Evolutionary conservation across 495 filamentous ascomycete genomes (phyloP), one percentile per base, ranked within the genome.

Genomic region (Podospora tetraspora): DNA sequence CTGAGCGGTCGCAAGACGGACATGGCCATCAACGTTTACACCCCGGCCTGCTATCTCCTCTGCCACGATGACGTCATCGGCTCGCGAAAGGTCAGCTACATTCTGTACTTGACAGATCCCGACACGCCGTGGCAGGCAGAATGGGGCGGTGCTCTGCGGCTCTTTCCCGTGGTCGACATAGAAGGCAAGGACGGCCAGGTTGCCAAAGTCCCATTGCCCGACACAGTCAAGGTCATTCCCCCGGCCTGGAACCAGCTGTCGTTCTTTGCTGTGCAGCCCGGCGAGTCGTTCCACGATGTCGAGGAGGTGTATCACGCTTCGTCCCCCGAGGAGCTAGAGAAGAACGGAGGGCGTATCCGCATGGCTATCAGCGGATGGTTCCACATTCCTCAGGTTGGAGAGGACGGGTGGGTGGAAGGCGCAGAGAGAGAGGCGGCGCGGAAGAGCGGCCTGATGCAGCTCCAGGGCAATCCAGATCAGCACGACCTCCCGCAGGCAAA

Each of bases 301-400:
- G 94, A 98, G 80, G 95, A 99, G 77, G 96, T 99, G 19, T 97
- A 96, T 78, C 85, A 91, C 71, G 84, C 86, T 57, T 77, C 79
- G 59, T 79, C 70, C 37, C 79, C 81, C 74, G 76, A 79, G 57
- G 79, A 84, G 66, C 79, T 83, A 2, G 86, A 87, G 64, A 86
- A 86, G 68, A 85, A 90, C 37, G 89, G 89, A 58, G 84, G 84
- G 8, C 87, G 95, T 59, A 87, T 96, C 58, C 87, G 95, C 66
- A 97, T 98, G 93, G 95, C 95, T 27, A 98, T 99, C 71, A 96
- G 92, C 69, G 95, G 95, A n/a, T 99, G 95, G 95, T 99, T 93
- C 79, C 95, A 99, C 76, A 97, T 99, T 64, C 96, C 95, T 0
- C 95, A 99, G 75, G 82, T 91, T 70, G 95, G 95, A 43, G 95